phyloP scores from a whole-genome alignment of 176 grass and related monocot species.

The Poa annua region DNA sequence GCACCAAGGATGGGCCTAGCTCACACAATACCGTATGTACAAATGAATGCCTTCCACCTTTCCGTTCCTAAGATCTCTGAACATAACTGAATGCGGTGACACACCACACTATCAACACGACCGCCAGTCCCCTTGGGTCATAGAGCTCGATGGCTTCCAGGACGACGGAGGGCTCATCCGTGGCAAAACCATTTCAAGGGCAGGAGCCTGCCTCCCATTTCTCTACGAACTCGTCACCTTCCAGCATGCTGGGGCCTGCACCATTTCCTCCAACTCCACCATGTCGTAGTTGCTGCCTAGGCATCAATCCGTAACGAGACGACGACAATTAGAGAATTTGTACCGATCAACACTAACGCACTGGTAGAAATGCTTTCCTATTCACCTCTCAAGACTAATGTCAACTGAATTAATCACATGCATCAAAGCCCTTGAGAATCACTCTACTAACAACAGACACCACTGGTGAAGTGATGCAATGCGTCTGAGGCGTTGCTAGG shows the following conservation, averaged over 20 bases:
- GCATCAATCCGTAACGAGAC: conserved; percentile 63
- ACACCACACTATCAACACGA: background rate
- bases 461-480: background rate
- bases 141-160: conserved; percentile 94
- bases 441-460: background rate
- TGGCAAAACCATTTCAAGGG: conserved; percentile 65
- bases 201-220: conserved; percentile 82
- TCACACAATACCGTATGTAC: conserved; percentile 53
- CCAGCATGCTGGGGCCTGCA: conserved; percentile 85
- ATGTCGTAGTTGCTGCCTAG: conserved; percentile 69
- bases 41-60: conserved; percentile 47
- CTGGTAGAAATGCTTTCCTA: conserved; percentile 31
- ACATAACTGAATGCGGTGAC: conserved; percentile 11
- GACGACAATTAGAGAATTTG: background rate
- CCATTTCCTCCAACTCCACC: conserved; percentile 90
- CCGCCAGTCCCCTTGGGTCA: conserved; percentile 59
- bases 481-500: conserved; percentile 34
- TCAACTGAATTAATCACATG: conserved; percentile 20
- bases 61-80: background rate
- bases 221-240: conserved; percentile 84
- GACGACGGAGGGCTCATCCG: conserved; percentile 69
- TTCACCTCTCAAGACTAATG: conserved; percentile 34
- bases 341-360: conserved; percentile 27
- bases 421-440: conserved; percentile 31
- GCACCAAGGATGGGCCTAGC: conserved; percentile 44